Base-by-base conservation (phyloP, 2,329 filamentous ascomycete genomes). In the Penicillium verrucosum region DNA sequence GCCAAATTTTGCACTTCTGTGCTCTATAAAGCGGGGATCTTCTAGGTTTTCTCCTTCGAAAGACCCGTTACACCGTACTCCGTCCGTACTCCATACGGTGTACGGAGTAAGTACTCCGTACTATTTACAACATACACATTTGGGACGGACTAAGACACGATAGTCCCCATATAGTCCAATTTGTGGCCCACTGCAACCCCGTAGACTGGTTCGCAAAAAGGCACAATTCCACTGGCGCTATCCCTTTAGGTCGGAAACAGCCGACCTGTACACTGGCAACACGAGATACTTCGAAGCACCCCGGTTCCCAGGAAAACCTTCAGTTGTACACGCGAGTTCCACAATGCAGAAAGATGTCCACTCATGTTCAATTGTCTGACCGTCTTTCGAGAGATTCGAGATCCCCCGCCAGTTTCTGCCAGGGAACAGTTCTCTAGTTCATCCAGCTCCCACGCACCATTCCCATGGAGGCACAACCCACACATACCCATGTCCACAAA, bases 331-430 rank as follows among this genome's bases (percentile, higher is more conserved):
- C 27, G n/a, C 23, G 38, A 51, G 49, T 51, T 43, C 49, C 49
- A 51, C 48, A 43, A 44, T 36, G 34, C 51, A 49, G 36, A 49
- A 58, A 32, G n/a, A 34, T 41, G 48, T 56, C 42, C 38, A 41
- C 41, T 38, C n/a, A 34, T 18, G 29, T 37, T 23, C 34, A 3
- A 23, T 52, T 40, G 5, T 16, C 58, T 63, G 60, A 61, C 60
- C 60, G 58, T 60, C 50, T 59, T 59, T 57, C 49, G 21, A 38
- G n/a, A 29, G n/a, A 32, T 48, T 57, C 25, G 34, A 45, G 38
- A 51, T 37, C 8, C 34, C 7, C 16, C 27, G 27, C 27, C 29
- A 30, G 10, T 12, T 30, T 30, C 29, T 30, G 16, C 37, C 21
- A 56, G 57, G 59, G 34, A 37, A 54, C 56, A n/a, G 23, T 36